Percentiles rank a stretch among this genome's conserved stretches.
Evolutionary conservation across 345 rosid species (phyloP).

Genomic region (Trapa incisa): DNA sequence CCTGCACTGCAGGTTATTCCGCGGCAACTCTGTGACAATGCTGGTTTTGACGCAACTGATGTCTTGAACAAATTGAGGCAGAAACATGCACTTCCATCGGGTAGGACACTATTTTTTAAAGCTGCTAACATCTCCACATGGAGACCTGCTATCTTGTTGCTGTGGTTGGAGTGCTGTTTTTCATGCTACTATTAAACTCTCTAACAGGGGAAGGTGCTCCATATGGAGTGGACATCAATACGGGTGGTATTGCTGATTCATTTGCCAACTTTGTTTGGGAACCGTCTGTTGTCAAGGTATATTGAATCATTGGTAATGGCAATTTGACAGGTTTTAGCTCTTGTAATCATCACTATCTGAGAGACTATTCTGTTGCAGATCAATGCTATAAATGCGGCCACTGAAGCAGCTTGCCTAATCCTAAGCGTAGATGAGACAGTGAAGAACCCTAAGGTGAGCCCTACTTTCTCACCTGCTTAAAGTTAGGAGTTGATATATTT

Average conservation of each 20-base stretch:
- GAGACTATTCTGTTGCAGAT: slow-evolving; percentile 29
- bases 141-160: background rate
- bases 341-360: no score
- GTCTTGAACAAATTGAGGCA: slow-evolving; percentile 91
- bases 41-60: slow-evolving; percentile 99
- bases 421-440: slow-evolving; percentile 97
- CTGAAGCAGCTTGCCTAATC: slow-evolving; percentile 96
- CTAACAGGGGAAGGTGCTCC: slow-evolving; percentile 75
- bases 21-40: slow-evolving; percentile 92
- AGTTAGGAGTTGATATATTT: background rate
- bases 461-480: background rate
- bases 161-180: background rate
- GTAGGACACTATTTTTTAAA: slow-evolving; percentile 19
- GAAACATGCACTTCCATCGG: slow-evolving; percentile 85
- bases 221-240: slow-evolving; percentile 89
- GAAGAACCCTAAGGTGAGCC: slow-evolving; percentile 86
- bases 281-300: slow-evolving; percentile 92
- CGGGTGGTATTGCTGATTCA: slow-evolving; percentile 90
- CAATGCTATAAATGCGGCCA: slow-evolving; percentile 94
- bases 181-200: background rate
- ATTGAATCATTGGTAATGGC: background rate
- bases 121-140: no score
- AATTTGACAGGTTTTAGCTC: background rate
- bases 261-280: slow-evolving; percentile 98
- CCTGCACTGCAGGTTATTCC: slow-evolving; percentile 67